Evolutionary conservation across 1,284 basidiomycete species (phyloP).

Genomic region (Inonotus hispidus): DNA sequence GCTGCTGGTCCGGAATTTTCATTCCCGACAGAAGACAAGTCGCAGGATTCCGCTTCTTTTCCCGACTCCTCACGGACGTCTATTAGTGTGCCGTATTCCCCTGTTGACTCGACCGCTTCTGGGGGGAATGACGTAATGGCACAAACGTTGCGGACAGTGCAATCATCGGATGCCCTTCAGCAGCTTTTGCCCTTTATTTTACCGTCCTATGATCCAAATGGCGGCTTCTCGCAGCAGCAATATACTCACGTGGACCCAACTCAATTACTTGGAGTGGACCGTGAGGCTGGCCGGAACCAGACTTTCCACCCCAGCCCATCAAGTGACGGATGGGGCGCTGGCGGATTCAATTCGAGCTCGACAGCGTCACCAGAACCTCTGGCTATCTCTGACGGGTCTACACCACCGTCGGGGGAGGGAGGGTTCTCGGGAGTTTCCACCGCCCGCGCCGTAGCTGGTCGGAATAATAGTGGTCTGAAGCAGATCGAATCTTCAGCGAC

Average conservation of each 20-base stretch:
- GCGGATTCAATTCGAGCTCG: slow-evolving; percentile 56
- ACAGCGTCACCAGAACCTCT: slow-evolving; percentile 75
- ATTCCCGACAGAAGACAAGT: slow-evolving; percentile 14
- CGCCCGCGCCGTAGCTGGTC: slow-evolving; percentile 19
- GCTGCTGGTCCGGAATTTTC: slow-evolving; percentile 9
- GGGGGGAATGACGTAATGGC: slow-evolving; percentile 45
- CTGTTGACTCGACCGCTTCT: slow-evolving; percentile 14
- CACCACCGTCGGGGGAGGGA: slow-evolving; percentile 49
- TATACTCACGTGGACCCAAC: slow-evolving; percentile 87
- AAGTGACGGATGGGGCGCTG: slow-evolving; percentile 68
- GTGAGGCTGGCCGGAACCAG: slow-evolving; percentile 38
- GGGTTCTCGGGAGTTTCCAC: slow-evolving; percentile 2
- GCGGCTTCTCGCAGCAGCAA: slow-evolving; percentile 38
- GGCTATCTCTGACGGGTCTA: slow-evolving; percentile 58
- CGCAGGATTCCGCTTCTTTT: slow-evolving; percentile 7
- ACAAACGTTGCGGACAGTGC: slow-evolving; percentile 44
- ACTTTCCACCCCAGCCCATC: slow-evolving; percentile 71
- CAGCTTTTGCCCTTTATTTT: slow-evolving; percentile 46
- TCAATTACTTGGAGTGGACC: slow-evolving; percentile 45
- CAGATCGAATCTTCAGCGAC: slow-evolving; percentile 59
- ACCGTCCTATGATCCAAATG: slow-evolving; percentile 22
- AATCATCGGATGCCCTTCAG: slow-evolving; percentile 50
- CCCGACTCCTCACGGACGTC: slow-evolving; percentile 9
- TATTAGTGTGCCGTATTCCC: slow-evolving; percentile 14
- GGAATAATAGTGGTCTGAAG: slow-evolving; percentile 57